A percentile compares a stretch with the other conserved stretches of the same genome.
phyloP scores from a whole-genome alignment of 768 basidiomycete genomes.

The Lactifluus volemus region DNA sequence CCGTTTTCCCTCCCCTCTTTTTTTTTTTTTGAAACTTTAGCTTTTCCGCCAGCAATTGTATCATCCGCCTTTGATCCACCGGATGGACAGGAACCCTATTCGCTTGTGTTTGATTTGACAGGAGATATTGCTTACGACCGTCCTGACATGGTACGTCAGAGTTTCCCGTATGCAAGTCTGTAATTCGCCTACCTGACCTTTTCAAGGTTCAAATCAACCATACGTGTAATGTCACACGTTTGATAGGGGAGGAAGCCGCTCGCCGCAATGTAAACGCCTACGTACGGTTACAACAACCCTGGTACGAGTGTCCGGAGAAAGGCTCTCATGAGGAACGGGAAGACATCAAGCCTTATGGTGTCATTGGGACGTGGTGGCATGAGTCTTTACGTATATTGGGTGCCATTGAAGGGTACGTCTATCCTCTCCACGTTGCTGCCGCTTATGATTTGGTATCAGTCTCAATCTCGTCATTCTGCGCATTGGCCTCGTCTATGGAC shows the following conservation, averaged over 20 bases:
- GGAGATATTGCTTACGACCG: constrained; percentile 74
- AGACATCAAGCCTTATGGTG: constrained; percentile 59
- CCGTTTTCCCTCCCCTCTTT: background rate
- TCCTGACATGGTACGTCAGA: constrained; percentile 52
- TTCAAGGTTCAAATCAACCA: constrained; percentile 66
- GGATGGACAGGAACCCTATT: constrained; percentile 57
- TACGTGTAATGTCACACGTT: constrained; percentile 59
- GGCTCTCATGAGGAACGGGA: constrained; percentile 61
- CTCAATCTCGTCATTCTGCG: constrained; percentile 76
- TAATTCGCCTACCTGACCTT: background rate
- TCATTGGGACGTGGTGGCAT: constrained; percentile 82
- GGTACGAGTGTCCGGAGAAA: constrained; percentile 68
- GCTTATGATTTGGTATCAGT: constrained; percentile 29
- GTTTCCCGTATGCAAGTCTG: background rate
- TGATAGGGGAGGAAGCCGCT: constrained; percentile 72
- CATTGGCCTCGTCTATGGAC: constrained; percentile 70
- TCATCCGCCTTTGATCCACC: constrained; percentile 63
- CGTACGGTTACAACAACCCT: constrained; percentile 67
- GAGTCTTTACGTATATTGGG: constrained; percentile 70
- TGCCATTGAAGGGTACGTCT: constrained; percentile 57
- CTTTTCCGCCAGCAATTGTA: constrained; percentile 46
- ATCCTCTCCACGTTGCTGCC: constrained; percentile 1
- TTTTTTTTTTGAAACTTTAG: constrained; percentile 1
- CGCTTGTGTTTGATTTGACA: constrained; percentile 79
- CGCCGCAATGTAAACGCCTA: constrained; percentile 71